phyloP scores from a whole-genome alignment of 495 filamentous ascomycete species.

The Penicillium herquei region DNA sequence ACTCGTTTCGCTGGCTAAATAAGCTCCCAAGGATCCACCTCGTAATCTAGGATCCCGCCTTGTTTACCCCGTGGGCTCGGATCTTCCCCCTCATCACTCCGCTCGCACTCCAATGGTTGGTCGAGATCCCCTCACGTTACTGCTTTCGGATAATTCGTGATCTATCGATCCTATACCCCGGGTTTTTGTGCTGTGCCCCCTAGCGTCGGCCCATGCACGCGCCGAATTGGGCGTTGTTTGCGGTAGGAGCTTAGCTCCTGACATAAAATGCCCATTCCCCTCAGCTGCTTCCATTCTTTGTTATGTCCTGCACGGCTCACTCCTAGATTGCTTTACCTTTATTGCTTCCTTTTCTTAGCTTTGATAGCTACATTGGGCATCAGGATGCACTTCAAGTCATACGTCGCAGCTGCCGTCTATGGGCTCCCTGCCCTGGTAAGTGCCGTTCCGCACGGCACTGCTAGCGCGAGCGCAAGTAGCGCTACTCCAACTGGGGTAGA shows the following conservation, averaged over 20 bases:
- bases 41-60: not conserved
- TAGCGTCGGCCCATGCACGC: slow-evolving; percentile 30
- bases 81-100: slow-evolving; percentile 17
- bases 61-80: slow-evolving; percentile 13
- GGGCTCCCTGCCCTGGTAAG: slow-evolving; percentile 34
- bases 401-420: slow-evolving; percentile 34
- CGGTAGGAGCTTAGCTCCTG: slow-evolving; percentile 13
- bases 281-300: slow-evolving; percentile 30
- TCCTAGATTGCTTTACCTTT: slow-evolving; percentile 27
- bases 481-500: slow-evolving; percentile 5
- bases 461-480: slow-evolving; percentile 5
- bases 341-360: slow-evolving; percentile 33
- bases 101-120: slow-evolving; percentile 7
- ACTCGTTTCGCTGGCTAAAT: not conserved
- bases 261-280: slow-evolving; percentile 28
- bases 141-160: slow-evolving; percentile 26
- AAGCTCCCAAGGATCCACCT: not conserved
- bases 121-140: slow-evolving; percentile 13
- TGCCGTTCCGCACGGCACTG: slow-evolving; percentile 15
- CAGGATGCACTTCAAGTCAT: slow-evolving; percentile 44
- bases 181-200: slow-evolving; percentile 23
- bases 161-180: slow-evolving; percentile 21
- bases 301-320: slow-evolving; percentile 34
- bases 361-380: slow-evolving; percentile 27
- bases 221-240: slow-evolving; percentile 17